phyloP scores from a whole-genome alignment of 345 rosid species.

The Ceriops decandra region DNA sequence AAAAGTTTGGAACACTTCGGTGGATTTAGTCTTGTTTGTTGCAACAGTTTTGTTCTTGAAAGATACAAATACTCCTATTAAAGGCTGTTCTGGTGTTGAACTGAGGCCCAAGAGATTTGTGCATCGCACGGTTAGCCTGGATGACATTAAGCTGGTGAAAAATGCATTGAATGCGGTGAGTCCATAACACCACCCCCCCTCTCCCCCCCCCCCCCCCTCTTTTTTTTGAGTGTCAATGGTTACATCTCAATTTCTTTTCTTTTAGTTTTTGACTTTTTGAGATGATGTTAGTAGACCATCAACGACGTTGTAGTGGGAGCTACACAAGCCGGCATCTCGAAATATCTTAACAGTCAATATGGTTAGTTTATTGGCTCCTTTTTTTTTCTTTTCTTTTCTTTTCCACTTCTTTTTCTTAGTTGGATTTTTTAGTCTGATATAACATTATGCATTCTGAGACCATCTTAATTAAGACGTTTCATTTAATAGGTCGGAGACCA shows the following conservation, averaged over 20 bases:
- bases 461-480: background rate
- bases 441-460: background rate
- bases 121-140: slow-evolving; percentile 47
- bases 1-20: slow-evolving; percentile 46
- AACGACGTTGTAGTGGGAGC: slow-evolving; percentile 36
- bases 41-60: slow-evolving; percentile 32
- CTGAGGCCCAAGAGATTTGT: slow-evolving; percentile 36
- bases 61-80: slow-evolving; percentile 35
- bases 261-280: background rate
- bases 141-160: slow-evolving; percentile 61
- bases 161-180: slow-evolving; percentile 31
- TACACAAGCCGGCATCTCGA: slow-evolving; percentile 40
- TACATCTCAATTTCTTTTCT: background rate
- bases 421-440: too few relatives aligned
- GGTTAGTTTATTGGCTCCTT: slow-evolving; percentile 14
- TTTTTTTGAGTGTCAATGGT: too few relatives aligned
- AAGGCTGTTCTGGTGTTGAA: slow-evolving; percentile 26
- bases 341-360: slow-evolving; percentile 35
- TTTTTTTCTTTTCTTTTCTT: background rate
- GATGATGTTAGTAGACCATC: slow-evolving; percentile 29
- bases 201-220: too few relatives aligned
- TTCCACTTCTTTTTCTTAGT: background rate
- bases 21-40: slow-evolving; percentile 37
- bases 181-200: too few relatives aligned
- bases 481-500: slow-evolving; percentile 8